Conservation (phyloP, 139 green algal species). For the Chara braunii region DNA sequence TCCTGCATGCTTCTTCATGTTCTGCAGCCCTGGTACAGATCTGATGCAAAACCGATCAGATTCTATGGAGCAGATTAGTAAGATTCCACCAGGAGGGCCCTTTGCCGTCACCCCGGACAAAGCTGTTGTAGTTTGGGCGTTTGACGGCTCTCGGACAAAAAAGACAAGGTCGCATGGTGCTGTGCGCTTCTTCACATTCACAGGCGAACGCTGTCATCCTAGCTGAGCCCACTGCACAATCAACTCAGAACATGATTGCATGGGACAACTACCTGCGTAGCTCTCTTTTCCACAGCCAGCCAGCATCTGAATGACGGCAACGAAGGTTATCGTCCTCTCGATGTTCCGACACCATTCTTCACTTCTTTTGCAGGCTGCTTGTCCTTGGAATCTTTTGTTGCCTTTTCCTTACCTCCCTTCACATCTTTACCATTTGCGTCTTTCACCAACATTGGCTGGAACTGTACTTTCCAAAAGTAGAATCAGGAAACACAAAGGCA, state of each 20-base stretch:
- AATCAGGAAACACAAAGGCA: not conserved
- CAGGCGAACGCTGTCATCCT: not conserved
- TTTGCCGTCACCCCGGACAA: too few species aligned
- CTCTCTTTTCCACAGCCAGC: not conserved
- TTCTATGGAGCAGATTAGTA: too few species aligned
- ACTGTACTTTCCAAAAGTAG: constrained; percentile 6
- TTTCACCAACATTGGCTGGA: constrained; percentile 19
- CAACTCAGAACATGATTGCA: not conserved
- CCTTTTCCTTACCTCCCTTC: not conserved
- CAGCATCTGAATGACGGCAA: not conserved
- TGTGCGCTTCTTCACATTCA: not conserved
- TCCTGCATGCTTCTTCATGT: too few species aligned
- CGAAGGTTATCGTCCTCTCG: not conserved
- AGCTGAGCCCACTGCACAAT: not conserved
- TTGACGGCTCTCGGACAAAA: too few species aligned
- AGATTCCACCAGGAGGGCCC: too few species aligned
- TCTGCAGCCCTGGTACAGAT: too few species aligned
- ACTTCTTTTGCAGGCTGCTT: not conserved
- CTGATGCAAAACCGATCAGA: too few species aligned
- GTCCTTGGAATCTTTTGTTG: not conserved
- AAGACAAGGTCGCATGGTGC: too few species aligned
- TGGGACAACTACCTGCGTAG: not conserved
- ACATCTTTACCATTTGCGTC: not conserved
- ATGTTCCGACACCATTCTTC: not conserved
- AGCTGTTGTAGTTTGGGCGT: too few species aligned